A percentile compares a stretch with the other conserved stretches of the same genome.
Conservation (phyloP, 228 moss, liverwort and hornwort species). For the Sphagnum magellanicum region DNA sequence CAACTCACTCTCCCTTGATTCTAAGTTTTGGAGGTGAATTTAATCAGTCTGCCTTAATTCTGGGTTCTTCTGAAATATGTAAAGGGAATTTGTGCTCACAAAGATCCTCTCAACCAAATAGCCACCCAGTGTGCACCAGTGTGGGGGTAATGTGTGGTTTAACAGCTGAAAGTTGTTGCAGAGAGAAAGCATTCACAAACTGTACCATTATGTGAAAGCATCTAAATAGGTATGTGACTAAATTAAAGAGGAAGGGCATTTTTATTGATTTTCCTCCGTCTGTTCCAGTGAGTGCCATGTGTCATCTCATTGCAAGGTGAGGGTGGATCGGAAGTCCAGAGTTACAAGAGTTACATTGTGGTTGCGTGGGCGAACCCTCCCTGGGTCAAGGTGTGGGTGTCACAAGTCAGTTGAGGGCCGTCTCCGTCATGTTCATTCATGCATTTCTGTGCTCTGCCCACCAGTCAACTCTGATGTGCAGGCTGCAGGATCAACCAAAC, state of each 20-base stretch:
- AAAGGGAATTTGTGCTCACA: too few relatives aligned
- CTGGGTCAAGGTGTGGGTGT: slow-evolving; percentile 71
- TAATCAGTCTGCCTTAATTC: too few relatives aligned
- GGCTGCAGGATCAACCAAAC: slow-evolving; percentile 56
- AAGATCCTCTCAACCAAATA: too few relatives aligned
- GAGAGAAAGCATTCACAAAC: too few relatives aligned
- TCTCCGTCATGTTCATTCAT: slow-evolving; percentile 72
- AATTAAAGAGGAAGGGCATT: slow-evolving; percentile 12
- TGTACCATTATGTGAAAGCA: too few relatives aligned
- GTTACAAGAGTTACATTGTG: slow-evolving; percentile 76
- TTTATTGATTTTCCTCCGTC: slow-evolving; percentile 98
- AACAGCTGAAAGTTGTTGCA: too few relatives aligned
- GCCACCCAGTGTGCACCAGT: too few relatives aligned
- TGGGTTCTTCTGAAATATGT: too few relatives aligned
- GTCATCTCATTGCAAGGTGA: slow-evolving; percentile 99
- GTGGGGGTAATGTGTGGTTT: too few relatives aligned
- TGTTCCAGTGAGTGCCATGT: slow-evolving; percentile 99
- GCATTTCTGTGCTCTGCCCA: slow-evolving; percentile 62
- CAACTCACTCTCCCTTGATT: too few relatives aligned
- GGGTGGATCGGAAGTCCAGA: slow-evolving; percentile 99
- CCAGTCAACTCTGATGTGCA: slow-evolving; percentile 68
- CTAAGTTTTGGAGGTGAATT: too few relatives aligned
- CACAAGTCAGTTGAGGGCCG: slow-evolving; percentile 74
- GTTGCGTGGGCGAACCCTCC: slow-evolving; percentile 71
- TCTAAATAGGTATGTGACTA: not conserved